Conservation (phyloP, 306 rosid genomes). For the Lupinus albus region DNA sequence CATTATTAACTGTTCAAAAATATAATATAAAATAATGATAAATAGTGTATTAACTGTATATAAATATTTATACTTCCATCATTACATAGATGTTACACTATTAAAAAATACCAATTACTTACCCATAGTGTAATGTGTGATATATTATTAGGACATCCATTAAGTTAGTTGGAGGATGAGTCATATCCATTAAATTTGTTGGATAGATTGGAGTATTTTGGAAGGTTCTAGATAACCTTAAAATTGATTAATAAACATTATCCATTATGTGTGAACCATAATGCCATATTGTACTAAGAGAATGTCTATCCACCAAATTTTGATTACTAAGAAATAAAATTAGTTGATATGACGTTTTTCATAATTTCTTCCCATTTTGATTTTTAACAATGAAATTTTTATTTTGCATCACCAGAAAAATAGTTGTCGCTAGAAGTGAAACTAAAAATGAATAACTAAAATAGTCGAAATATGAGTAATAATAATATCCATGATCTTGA, state of each 20-base stretch:
- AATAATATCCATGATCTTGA: no score
- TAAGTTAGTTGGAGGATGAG: slow-evolving; percentile 46
- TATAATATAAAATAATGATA: no score
- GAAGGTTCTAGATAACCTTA: slow-evolving; percentile 18
- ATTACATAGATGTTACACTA: no score
- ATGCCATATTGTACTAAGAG: background rate
- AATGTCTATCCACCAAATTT: slow-evolving; percentile 3
- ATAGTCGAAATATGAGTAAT: no score
- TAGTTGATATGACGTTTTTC: background rate
- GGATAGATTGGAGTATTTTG: background rate
- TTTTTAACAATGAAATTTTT: background rate
- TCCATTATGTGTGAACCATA: slow-evolving; percentile 7
- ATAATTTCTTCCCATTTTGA: background rate
- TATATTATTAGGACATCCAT: slow-evolving; percentile 12
- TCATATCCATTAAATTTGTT: slow-evolving; percentile 17
- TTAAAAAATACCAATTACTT: no score
- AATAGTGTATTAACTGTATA: no score
- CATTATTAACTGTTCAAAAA: no score
- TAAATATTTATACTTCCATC: no score
- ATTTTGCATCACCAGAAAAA: no score
- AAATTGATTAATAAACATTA: background rate
- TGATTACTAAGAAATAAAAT: background rate
- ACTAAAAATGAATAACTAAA: no score
- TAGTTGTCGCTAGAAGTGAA: no score
- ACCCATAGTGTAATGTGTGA: no score